Evolutionary conservation across 2,329 filamentous ascomycete genomes (phyloP).

Genomic region (Capronia epimyces): DNA sequence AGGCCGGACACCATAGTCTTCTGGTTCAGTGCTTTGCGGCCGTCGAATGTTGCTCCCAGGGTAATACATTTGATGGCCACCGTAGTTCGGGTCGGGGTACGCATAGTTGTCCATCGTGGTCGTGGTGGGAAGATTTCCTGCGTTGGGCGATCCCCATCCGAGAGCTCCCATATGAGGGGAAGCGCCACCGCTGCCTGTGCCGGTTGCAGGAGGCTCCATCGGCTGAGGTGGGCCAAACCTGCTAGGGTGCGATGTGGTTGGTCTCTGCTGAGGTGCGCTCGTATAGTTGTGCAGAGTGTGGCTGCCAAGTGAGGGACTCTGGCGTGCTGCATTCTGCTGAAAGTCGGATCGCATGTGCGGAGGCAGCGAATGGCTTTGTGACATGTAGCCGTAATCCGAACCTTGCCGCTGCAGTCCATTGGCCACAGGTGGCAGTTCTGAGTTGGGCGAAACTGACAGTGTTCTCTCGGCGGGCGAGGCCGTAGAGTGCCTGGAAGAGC

Average conservation of each 20-base stretch:
- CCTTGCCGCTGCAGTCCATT: slow-evolving; percentile 59
- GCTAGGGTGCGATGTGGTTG: slow-evolving; percentile 77
- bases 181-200: slow-evolving; percentile 65
- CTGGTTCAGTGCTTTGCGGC: slow-evolving; percentile 69
- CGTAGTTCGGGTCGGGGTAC: slow-evolving; percentile 69
- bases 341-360: slow-evolving; percentile 74
- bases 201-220: slow-evolving; percentile 71
- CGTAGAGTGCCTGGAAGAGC: slow-evolving; percentile 53
- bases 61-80: slow-evolving; percentile 65
- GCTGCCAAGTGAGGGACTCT: slow-evolving; percentile 58
- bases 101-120: slow-evolving; percentile 69
- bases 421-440: slow-evolving; percentile 65
- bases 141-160: slow-evolving; percentile 81
- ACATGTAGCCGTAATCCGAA: slow-evolving; percentile 70
- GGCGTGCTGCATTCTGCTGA: slow-evolving; percentile 58
- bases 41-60: slow-evolving; percentile 62
- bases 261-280: slow-evolving; percentile 44
- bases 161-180: slow-evolving; percentile 79
- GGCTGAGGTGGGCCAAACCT: slow-evolving; percentile 78
- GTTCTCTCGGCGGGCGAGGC: slow-evolving; percentile 76
- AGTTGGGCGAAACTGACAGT: slow-evolving; percentile 71
- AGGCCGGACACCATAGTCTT: slow-evolving; percentile 59
- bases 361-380: slow-evolving; percentile 66
- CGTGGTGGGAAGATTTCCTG: slow-evolving; percentile 66
- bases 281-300: slow-evolving; percentile 60